These are phyloP conservation scores for Picea glauca DNA, from an alignment of 75 land plant species.

Conservation along the genomic window DNA sequence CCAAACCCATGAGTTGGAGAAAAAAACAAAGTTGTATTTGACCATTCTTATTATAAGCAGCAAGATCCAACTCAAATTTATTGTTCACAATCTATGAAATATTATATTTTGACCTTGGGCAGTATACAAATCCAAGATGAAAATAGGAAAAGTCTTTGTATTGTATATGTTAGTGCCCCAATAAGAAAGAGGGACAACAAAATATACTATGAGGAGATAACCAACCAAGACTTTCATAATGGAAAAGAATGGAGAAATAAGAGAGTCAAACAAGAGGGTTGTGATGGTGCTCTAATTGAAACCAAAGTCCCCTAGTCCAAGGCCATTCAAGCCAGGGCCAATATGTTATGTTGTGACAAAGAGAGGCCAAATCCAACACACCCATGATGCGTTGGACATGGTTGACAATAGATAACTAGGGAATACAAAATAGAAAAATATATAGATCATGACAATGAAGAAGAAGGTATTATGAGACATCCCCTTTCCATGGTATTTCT, in stretches of 20 bases:
- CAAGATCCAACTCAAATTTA: constrained; percentile 51
- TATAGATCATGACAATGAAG: constrained; percentile 48
- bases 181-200: constrained; percentile 51
- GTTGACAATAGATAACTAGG: constrained; percentile 72
- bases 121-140: constrained; percentile 48
- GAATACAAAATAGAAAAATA: constrained; percentile 48
- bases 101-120: constrained; percentile 51
- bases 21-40: constrained; percentile 61
- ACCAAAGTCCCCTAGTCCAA: constrained; percentile 70
- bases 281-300: constrained; percentile 69
- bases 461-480: constrained; percentile 68
- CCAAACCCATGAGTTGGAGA: constrained; percentile 66
- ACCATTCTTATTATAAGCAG: constrained; percentile 44
- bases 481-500: constrained; percentile 2
- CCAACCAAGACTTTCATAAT: constrained; percentile 60
- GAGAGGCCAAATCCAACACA: constrained; percentile 52
- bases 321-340: constrained; percentile 74
- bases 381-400: constrained; percentile 59
- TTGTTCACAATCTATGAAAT: constrained; percentile 58
- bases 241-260: constrained; percentile 69
- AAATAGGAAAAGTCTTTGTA: constrained; percentile 65
- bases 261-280: constrained; percentile 63
- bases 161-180: constrained; percentile 56
- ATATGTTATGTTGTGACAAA: constrained; percentile 78
- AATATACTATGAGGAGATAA: constrained; percentile 40